Conservation (phyloP, 176 grass and related monocot genomes). For the Carex scoparia region DNA sequence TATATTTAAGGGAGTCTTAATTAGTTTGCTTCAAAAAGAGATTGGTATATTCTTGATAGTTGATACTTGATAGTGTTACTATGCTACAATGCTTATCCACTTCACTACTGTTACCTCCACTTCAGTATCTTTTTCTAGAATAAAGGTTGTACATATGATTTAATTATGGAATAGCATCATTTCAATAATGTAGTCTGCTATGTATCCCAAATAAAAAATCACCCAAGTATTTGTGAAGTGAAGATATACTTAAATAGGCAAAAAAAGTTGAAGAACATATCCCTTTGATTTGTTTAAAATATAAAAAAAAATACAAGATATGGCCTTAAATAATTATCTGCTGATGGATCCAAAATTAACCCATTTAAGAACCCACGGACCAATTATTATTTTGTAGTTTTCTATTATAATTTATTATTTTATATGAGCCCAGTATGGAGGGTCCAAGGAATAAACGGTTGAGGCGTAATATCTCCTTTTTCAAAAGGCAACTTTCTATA, state of each 20-base stretch:
- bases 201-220: not conserved
- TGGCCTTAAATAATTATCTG: not conserved
- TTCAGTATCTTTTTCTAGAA: conserved; percentile 16
- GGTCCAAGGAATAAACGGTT: conserved; percentile 24
- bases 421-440: not conserved
- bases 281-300: too few species aligned
- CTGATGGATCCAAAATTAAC: not conserved
- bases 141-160: not conserved
- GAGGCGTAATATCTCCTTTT: conserved; percentile 22
- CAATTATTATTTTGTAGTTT: not conserved
- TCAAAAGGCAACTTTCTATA: conserved; percentile 17
- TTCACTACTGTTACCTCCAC: not conserved
- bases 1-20: not conserved
- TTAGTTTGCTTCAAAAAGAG: not conserved
- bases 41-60: not conserved
- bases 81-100: not conserved
- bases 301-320: too few species aligned
- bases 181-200: conserved; percentile 4
- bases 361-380: not conserved
- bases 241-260: too few species aligned
- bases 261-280: too few species aligned
- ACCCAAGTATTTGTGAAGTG: too few species aligned
- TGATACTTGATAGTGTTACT: not conserved
- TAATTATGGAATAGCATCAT: not conserved
- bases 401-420: not conserved